Evolutionary conservation across 495 filamentous ascomycete species (phyloP).

Genomic region (Chaetomium tenue): DNA sequence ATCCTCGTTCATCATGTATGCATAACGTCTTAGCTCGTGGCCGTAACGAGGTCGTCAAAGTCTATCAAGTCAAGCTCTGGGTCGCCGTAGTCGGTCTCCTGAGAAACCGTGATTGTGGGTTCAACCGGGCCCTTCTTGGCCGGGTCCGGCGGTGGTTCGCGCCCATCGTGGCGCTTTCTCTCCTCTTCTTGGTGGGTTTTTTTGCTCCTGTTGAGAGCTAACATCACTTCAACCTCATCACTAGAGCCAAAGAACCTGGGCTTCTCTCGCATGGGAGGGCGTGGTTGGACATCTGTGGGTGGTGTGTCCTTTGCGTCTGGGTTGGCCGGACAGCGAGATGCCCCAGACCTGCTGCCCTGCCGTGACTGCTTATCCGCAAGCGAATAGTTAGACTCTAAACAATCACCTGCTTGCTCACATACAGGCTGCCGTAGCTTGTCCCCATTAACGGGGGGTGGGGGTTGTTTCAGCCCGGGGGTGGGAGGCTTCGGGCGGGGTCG

Average conservation of each 20-base stretch:
- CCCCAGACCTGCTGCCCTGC: not conserved
- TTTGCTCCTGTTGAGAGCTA: conserved; percentile 7
- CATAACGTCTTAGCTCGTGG: not conserved
- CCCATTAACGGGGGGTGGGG: no score
- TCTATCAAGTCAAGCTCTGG: conserved; percentile 35
- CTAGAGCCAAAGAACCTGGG: conserved; percentile 18
- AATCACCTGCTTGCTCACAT: no score
- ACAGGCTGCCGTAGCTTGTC: not conserved
- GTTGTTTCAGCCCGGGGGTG: no score
- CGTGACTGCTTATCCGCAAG: not conserved
- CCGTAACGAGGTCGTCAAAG: conserved; percentile 3
- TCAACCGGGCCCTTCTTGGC: no score
- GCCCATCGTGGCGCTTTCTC: conserved; percentile 1
- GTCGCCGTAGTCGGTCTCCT: conserved; percentile 47
- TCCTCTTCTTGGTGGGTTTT: conserved; percentile 23
- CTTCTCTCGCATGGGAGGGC: conserved; percentile 11
- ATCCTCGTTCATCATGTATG: not conserved
- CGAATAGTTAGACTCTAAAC: not conserved
- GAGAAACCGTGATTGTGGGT: conserved; percentile 26
- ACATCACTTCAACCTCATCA: not conserved
- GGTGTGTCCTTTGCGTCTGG: not conserved
- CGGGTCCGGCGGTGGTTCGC: not conserved
- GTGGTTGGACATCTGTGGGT: not conserved
- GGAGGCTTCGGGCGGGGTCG: not conserved
- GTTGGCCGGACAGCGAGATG: not conserved